phyloP scores from a whole-genome alignment of 257 asterid genomes.

The Lycium barbarum region DNA sequence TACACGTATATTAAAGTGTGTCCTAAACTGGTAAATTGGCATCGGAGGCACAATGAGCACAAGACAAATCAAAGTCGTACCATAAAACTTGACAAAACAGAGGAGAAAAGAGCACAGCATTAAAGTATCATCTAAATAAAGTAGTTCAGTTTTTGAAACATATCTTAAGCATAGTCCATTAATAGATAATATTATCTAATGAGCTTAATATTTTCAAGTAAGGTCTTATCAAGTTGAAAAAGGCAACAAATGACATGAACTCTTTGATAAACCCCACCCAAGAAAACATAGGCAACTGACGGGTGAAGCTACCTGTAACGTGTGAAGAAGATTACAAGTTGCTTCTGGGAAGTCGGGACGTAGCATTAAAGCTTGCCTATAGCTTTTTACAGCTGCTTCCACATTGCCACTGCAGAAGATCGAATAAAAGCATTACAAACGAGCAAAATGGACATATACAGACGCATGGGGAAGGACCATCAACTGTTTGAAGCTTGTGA shows the following conservation, averaged over 20 bases:
- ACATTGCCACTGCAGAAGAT: conserved; percentile 69
- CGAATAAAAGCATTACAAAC: conserved; percentile 18
- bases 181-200: neutral
- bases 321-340: conserved; percentile 96
- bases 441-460: conserved; percentile 23
- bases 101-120: neutral
- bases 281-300: conserved; percentile 6
- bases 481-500: conserved; percentile 6
- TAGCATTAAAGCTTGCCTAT: conserved; percentile 81
- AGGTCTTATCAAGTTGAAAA: neutral
- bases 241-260: neutral
- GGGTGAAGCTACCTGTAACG: conserved; percentile 70
- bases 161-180: neutral
- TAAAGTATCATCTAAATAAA: neutral
- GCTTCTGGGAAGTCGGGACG: conserved; percentile 99
- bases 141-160: neutral
- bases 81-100: neutral
- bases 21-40: neutral
- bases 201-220: neutral
- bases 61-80: neutral
- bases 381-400: conserved; percentile 93
- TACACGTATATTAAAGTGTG: neutral
- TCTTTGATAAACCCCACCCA: neutral
- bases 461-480: conserved; percentile 12
- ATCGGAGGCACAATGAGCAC: neutral